Percentiles rank a stretch among this genome's conserved stretches.
Evolutionary conservation across 169 alveolate species (phyloP).

Genomic region (Cryptosporidium sp.): DNA sequence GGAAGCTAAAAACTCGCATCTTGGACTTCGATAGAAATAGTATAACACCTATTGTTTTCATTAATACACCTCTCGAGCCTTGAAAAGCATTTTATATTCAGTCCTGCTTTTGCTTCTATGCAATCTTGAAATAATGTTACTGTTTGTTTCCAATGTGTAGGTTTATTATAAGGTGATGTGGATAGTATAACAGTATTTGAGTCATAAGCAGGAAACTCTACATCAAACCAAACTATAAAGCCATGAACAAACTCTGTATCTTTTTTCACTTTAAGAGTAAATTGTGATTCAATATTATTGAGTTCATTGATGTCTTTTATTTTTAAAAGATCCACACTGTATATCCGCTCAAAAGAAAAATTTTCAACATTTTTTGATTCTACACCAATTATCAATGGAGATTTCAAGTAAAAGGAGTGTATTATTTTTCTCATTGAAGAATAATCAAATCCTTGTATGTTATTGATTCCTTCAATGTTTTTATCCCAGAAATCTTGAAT

Average conservation of each 20-base stretch:
- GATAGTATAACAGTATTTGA: conserved; percentile 1
- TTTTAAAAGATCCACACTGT: conserved; percentile 10
- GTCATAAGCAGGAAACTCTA: conserved; percentile 40
- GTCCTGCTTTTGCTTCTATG: conserved; percentile 44
- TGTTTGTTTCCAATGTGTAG: conserved; percentile 77
- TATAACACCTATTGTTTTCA: conserved; percentile 11
- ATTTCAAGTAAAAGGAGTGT: conserved; percentile 26
- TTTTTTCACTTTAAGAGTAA: conserved; percentile 24
- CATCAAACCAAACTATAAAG: conserved; percentile 74
- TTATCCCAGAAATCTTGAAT: conserved; percentile 65
- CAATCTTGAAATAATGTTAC: conserved; percentile 12
- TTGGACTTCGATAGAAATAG: conserved; percentile 37
- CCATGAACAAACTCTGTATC: conserved; percentile 60
- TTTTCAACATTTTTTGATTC: conserved; percentile 34
- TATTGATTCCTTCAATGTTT: conserved; percentile 43
- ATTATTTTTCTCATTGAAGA: conserved; percentile 39
- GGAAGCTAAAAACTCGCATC: conserved; percentile 19
- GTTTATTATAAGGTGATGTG: conserved; percentile 68
- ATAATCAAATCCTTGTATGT: conserved; percentile 51
- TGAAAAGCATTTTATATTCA: conserved; percentile 26
- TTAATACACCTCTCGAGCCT: conserved; percentile 9
- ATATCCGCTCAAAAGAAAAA: conserved; percentile 15
- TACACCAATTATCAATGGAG: conserved; percentile 31
- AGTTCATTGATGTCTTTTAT: conserved; percentile 16
- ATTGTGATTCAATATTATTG: conserved; percentile 1